A percentile compares a stretch with the other conserved stretches of the same genome.
These are phyloP conservation scores for Penicillium sp. DNA, from an alignment of 2,329 filamentous ascomycete species.

Conservation along the genomic window DNA sequence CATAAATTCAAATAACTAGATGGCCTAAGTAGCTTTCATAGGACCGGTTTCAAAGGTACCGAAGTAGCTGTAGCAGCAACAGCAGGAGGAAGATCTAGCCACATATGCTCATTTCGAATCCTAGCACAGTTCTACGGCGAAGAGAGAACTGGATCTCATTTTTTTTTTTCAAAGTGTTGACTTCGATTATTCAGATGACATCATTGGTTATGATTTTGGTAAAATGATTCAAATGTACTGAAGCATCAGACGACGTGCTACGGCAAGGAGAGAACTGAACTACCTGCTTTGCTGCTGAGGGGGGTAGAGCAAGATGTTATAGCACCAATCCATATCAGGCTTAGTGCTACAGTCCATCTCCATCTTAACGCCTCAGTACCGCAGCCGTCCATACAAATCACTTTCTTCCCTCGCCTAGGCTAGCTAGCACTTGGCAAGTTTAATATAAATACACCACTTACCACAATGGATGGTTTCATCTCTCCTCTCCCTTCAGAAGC, in stretches of 20 bases:
- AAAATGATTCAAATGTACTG: background rate
- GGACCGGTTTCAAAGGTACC: background rate
- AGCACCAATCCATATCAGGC: background rate
- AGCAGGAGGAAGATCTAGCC: background rate
- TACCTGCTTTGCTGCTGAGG: background rate
- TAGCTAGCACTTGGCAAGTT: background rate
- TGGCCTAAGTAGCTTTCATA: background rate
- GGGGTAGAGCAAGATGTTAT: background rate
- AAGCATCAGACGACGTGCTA: background rate
- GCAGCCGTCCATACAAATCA: background rate
- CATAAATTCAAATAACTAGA: background rate
- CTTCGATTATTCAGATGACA: background rate
- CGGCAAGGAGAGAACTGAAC: background rate
- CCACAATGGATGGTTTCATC: background rate
- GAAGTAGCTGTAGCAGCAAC: background rate
- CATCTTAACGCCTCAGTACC: background rate
- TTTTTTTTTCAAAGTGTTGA: background rate
- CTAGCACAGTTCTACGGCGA: background rate
- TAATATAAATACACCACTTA: background rate
- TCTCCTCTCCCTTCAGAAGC: background rate
- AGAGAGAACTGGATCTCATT: background rate
- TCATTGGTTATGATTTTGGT: background rate
- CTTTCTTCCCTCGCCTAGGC: background rate
- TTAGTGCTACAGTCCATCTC: background rate
- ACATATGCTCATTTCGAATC: background rate